Evolutionary conservation across 805 yeast species (phyloP), one percentile per base, ranked within the genome.

Genomic region (Ogataea pini): DNA sequence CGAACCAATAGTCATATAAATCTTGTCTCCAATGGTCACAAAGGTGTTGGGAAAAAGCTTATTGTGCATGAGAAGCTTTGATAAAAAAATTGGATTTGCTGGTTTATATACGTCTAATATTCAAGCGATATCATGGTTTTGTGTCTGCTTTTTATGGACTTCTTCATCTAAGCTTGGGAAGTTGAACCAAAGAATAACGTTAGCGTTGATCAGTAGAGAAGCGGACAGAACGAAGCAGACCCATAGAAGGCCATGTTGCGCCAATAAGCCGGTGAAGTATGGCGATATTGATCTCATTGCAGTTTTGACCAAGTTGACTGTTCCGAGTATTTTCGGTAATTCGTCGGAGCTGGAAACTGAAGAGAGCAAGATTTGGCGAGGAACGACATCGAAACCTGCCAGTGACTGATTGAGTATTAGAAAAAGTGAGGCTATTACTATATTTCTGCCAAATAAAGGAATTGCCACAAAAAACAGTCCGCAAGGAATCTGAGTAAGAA

Each of bases 381-480:
- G 96, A 2, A 89, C 94, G 24, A 89, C 96, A 63, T 90, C 97
- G 91, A 90, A 89, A 1, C 91, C 80, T 2, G 83, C 73, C 0
- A 89, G 79, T 2, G 83, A 69, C 50, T 82, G 82, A 54, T 87
- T 80, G 20, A 78, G 62, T 17, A 83, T 55, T 28, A 86, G 70
- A 5, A 80, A 65, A 0, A 69, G 46, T 22, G 86, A 72, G 0
- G 92, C 86, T 2, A 60, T 41, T 0, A 62, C 50, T n/a, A 70
- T 51, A 13, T 50, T 53, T 4, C 13, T 28, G 32, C 75, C 71
- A 7, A 75, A 67, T 3, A 77, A 52, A 4, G 89, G 87, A 9
- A 82, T 71, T 12, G 73, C 42, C 2, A 79, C 72, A 57, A 83
- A 78, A 50, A 87, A 80, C 0, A 82, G 46, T 0, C 87, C 90